Evolutionary conservation across 805 yeast genomes (phyloP).

Genomic region (Candida adriatica): DNA sequence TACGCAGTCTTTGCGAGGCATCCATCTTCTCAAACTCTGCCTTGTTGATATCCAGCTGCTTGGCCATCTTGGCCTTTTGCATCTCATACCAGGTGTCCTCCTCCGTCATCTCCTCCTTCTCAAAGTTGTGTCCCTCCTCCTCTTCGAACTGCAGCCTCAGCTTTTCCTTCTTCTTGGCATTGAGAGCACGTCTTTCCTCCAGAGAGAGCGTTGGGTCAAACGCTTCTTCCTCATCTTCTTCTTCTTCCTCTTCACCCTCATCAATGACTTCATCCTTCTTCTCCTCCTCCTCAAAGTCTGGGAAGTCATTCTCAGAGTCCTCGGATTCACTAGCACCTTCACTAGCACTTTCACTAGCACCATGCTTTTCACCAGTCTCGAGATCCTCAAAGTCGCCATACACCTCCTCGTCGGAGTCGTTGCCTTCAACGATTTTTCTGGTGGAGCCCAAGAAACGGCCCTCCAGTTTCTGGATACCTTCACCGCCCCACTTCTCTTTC

Average conservation of each 20-base stretch:
- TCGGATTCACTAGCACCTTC: constrained; percentile 20
- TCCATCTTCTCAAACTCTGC: constrained; percentile 72
- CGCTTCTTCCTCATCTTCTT: constrained; percentile 31
- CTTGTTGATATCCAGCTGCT: constrained; percentile 90
- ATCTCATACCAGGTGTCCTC: constrained; percentile 97
- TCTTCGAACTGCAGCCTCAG: constrained; percentile 86
- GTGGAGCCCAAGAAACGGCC: constrained; percentile 51
- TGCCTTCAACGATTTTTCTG: constrained; percentile 29
- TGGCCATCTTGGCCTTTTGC: constrained; percentile 95
- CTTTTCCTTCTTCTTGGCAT: constrained; percentile 86
- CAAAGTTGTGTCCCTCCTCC: constrained; percentile 66
- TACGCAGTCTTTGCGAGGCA: constrained; percentile 61
- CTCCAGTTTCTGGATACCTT: constrained; percentile 35
- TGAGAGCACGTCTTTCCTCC: constrained; percentile 70
- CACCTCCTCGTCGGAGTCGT: constrained; percentile 38
- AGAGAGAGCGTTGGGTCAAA: constrained; percentile 38
- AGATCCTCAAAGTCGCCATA: constrained; percentile 54
- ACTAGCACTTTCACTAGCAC: constrained; percentile 6
- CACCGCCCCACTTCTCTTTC: constrained; percentile 39
- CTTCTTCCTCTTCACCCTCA: constrained; percentile 35
- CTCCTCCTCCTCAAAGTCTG: constrained; percentile 50
- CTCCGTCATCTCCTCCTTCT: constrained; percentile 75
- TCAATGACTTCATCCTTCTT: constrained; percentile 37
- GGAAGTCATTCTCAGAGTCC: constrained; percentile 38
- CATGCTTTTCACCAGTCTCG: constrained; percentile 28